Conservation (phyloP, 805 yeast genomes). For the Candida coquimbonensis region DNA sequence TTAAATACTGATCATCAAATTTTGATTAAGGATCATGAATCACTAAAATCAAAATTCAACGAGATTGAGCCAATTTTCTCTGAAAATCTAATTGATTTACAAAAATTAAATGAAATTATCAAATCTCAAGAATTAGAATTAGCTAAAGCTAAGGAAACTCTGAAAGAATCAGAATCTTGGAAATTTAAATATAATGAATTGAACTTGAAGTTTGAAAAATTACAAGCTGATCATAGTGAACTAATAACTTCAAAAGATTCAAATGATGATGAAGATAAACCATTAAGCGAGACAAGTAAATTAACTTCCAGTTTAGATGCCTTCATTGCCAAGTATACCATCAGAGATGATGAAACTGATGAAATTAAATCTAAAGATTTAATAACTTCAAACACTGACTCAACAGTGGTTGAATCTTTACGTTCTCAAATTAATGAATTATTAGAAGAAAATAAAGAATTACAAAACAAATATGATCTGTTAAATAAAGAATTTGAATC, state of each 20-base stretch:
- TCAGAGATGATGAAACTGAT: constrained; percentile 14
- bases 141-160: constrained; percentile 31
- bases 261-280: constrained; percentile 26
- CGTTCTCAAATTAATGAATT: constrained; percentile 54
- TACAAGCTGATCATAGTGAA: constrained; percentile 37
- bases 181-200: constrained; percentile 41
- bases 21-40: constrained; percentile 38
- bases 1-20: constrained; percentile 37
- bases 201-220: constrained; percentile 37
- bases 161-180: constrained; percentile 37
- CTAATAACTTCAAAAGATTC: constrained; percentile 8
- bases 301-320: constrained; percentile 24
- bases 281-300: constrained; percentile 9
- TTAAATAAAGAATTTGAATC: constrained; percentile 29
- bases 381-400: not conserved
- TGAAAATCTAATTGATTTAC: constrained; percentile 44
- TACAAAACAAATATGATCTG: constrained; percentile 26
- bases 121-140: constrained; percentile 45
- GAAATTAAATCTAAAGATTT: constrained; percentile 7
- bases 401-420: constrained; percentile 25
- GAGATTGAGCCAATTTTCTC: constrained; percentile 48
- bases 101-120: constrained; percentile 46
- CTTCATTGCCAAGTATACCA: constrained; percentile 22
- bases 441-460: constrained; percentile 38
- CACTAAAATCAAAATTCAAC: constrained; percentile 32